These are phyloP conservation scores for Gleditsia sinensis DNA, from an alignment of 306 rosid genomes.

Conservation along the genomic window DNA sequence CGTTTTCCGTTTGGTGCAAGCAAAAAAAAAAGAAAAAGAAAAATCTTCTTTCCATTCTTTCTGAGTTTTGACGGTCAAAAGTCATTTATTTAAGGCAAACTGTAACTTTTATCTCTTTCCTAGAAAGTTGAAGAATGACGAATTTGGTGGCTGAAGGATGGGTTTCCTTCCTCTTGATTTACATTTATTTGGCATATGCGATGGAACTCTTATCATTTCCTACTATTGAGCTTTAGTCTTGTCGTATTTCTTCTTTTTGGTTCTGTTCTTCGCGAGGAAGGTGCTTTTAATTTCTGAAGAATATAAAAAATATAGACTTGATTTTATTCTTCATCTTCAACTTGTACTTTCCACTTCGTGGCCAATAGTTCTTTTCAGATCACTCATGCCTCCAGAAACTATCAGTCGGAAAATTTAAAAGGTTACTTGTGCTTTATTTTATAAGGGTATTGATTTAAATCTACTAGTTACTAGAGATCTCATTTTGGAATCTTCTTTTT, in stretches of 20 bases:
- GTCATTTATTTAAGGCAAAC: not conserved
- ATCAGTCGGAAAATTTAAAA: no score
- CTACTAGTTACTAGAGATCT: not conserved
- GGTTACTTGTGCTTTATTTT: not conserved
- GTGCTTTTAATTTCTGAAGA: constrained; percentile 18
- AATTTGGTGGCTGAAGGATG: not conserved
- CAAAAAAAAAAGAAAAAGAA: not conserved
- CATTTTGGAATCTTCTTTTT: constrained; percentile 22
- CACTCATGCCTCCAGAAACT: not conserved
- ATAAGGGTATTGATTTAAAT: not conserved
- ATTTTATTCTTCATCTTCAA: constrained; percentile 4
- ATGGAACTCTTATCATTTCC: not conserved
- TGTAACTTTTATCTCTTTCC: not conserved
- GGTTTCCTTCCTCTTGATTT: not conserved
- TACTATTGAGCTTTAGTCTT: not conserved
- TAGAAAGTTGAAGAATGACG: constrained; percentile 8
- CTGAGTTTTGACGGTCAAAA: not conserved
- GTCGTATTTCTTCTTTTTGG: not conserved
- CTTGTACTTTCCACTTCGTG: not conserved
- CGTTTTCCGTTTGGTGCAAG: constrained; percentile 1
- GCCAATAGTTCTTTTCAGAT: constrained; percentile 10
- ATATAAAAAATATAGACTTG: constrained; percentile 27
- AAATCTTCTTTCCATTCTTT: not conserved
- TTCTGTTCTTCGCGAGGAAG: not conserved
- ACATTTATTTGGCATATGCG: not conserved